phyloP scores from a whole-genome alignment of 208 protist species.

The Leishmania tarentolae region DNA sequence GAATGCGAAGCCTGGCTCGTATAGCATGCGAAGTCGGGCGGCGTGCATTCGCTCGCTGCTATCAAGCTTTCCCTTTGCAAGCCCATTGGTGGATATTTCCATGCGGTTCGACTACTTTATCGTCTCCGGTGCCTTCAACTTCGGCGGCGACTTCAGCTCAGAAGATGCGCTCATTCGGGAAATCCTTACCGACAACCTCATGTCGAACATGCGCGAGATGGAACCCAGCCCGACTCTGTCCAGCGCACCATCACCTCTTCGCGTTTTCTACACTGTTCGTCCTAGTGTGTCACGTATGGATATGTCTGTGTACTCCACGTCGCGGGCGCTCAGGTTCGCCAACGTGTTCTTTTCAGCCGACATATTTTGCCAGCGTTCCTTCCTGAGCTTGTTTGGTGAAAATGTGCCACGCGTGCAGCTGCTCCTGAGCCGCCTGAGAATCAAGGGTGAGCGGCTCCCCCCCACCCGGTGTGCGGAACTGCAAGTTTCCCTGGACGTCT shows the following conservation, averaged over 20 bases:
- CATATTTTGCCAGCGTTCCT: slow-evolving; percentile 65
- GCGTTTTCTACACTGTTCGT: slow-evolving; percentile 56
- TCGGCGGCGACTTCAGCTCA: slow-evolving; percentile 45
- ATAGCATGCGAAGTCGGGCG: slow-evolving; percentile 31
- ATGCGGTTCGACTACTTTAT: slow-evolving; percentile 81
- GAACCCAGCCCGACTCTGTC: slow-evolving; percentile 45
- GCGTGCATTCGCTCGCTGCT: slow-evolving; percentile 55
- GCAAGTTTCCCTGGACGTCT: slow-evolving; percentile 46
- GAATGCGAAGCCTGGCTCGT: slow-evolving; percentile 40
- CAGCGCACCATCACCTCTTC: slow-evolving; percentile 38
- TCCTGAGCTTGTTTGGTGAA: slow-evolving; percentile 68
- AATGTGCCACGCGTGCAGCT: slow-evolving; percentile 52
- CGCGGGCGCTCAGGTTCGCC: slow-evolving; percentile 43
- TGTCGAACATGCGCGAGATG: slow-evolving; percentile 70
- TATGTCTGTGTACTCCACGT: slow-evolving; percentile 65
- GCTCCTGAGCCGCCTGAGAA: slow-evolving; percentile 41
- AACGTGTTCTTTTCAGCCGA: slow-evolving; percentile 68
- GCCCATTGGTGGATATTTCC: slow-evolving; percentile 53
- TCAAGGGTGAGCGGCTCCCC: slow-evolving; percentile 43
- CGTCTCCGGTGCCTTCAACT: slow-evolving; percentile 67
- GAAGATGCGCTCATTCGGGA: slow-evolving; percentile 60
- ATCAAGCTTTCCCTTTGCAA: slow-evolving; percentile 55
- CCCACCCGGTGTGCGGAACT: slow-evolving; percentile 35
- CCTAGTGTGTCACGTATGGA: slow-evolving; percentile 59
- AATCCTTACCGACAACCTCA: slow-evolving; percentile 57